phyloP scores from a whole-genome alignment of 306 rosid species.

The Glycine latifolia region DNA sequence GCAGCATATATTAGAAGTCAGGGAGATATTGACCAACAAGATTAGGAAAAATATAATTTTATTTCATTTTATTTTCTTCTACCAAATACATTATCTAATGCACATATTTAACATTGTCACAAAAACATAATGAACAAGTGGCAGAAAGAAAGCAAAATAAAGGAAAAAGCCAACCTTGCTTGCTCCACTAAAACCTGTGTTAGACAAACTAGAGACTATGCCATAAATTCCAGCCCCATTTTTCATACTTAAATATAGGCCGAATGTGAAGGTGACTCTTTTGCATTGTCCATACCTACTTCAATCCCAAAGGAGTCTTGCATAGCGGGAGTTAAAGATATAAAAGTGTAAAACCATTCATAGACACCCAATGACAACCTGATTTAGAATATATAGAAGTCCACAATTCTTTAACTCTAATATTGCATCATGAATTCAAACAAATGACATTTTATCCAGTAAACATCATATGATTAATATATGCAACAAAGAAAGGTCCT shows the following conservation, averaged over 20 bases:
- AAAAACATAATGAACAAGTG: neutral
- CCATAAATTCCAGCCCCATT: neutral
- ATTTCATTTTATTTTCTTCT: neutral
- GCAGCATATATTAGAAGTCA: neutral
- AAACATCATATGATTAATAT: neutral
- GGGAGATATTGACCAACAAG: neutral
- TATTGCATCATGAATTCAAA: neutral
- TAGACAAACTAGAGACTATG: neutral
- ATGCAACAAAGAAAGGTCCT: neutral
- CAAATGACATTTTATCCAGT: neutral
- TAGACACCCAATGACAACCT: neutral
- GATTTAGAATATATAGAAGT: neutral
- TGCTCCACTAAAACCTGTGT: conserved; percentile 1
- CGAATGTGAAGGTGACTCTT: neutral
- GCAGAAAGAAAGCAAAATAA: neutral
- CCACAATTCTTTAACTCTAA: neutral
- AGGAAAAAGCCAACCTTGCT: neutral
- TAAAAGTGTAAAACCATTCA: too few relatives aligned
- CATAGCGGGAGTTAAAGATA: neutral
- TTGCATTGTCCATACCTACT: neutral
- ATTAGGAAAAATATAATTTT: neutral
- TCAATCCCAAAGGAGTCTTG: neutral
- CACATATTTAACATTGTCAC: neutral
- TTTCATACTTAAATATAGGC: neutral
- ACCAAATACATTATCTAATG: neutral